Base-by-base conservation (phyloP, 331 rosid genomes). In the Phaseolus coccineus region DNA sequence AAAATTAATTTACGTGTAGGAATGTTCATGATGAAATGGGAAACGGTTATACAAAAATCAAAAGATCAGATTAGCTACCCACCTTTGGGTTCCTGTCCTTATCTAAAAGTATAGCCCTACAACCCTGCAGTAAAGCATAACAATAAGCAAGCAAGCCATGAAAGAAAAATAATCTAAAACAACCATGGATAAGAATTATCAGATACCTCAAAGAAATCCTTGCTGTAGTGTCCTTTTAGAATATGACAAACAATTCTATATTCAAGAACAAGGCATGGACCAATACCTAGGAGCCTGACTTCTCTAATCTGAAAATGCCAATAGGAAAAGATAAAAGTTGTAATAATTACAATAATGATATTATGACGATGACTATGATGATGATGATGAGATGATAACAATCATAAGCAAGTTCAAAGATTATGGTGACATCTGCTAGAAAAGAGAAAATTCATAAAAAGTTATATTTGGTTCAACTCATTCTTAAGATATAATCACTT, bases 51-150 rank as follows among this genome's bases (percentile, higher is more conserved):
- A 24, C 30, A 73, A 44, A 44, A 62, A 69, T 57, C n/a, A 19
- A n/a, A 19, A 73, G 58, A 35, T 35, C 6, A 4, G 39, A 35
- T 1, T n/a, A 48, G n/a, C 12, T 58, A 24, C 74, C 8, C 78
- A 94, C 99, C 99, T 93, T 93, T 2, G 99, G 99, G 72, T 93
- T 96, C 87, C 78, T 89, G 73, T 96, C 98, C 76, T 96, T 93
- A 73, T 93, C 99, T 79, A 90, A 58, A 73, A 96, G 78, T 82
- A 96, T 74, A 84, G 99, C 99, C 92, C 99, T 87, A 78, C 96
- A 93, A 73, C 99, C 98, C 99, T 96, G 90, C 86, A 89, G 56
- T 33, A 67, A 65, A 71, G 28, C 72, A 82, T 56, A 28, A 35
- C 25, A 80, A 52, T 52, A 40, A 76, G 78, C 78, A 40, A 76